Base-by-base conservation (phyloP, 495 filamentous ascomycete species). In the Penicillium salamii region DNA sequence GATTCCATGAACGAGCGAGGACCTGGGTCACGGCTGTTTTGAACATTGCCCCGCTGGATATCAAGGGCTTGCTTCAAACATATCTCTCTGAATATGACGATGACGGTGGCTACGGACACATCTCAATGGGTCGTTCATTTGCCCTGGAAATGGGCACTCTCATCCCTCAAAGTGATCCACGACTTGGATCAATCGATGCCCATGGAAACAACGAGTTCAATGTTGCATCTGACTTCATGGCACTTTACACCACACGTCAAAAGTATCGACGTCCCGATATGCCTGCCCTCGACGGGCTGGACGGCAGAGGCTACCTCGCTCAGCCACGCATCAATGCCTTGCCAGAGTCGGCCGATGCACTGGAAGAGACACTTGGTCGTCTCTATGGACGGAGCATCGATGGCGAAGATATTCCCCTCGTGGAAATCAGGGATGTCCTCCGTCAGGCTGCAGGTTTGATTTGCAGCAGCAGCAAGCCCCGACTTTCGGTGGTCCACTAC, bases 211-310 rank as follows among this genome's bases (percentile, higher is more conserved):
- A 78, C 15, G 82, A 82, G 38, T 83, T 95, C 53, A 93, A 97
- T 57, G 86, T 91, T 12, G 91, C 90, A 11, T 97, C 92, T 12
- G 91, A 96, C 64, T 96, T 98, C 57, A 85, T 97, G 62, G 88
- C 91, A 26, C 90, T 97, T 61, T 97, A 97, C 60, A 97, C 91
- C n/a, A 93, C 88, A 18, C 88, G 93, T 7, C 95, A 97, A 62
- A 90, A 90, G 57, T 97, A 97, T 63, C 82, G 88, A 23, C 88
- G 88, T 52, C 79, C 86, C 12, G 89, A 95, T 59, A 70, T 82
- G 9, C 62, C 85, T 31, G 36, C 42, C 11, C 45, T 49, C n/a
- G 43, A 63, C 23, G 46, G 38, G 26, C 12, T 52, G 9, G 46
- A 48, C 11, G 44, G 50, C n/a, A 53, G 50, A 9, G 23, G 18